phyloP scores from a whole-genome alignment of 2,329 filamentous ascomycete species.

The Fusarium nematophilum region DNA sequence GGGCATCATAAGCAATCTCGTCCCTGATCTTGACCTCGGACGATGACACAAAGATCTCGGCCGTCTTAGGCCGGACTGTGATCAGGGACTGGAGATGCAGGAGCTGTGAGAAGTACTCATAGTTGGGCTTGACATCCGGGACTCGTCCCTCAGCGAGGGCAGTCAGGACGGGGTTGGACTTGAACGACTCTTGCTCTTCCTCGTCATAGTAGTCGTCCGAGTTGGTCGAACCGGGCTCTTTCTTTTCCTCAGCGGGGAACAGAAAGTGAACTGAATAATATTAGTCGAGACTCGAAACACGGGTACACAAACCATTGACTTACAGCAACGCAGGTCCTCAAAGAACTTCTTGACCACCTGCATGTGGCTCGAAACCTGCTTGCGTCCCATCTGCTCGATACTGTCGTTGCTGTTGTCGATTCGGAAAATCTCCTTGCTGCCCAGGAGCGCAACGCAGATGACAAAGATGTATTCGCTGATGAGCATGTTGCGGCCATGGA shows the following conservation, averaged over 20 bases:
- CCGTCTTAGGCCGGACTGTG: slow-evolving; percentile 66
- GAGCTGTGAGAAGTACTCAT: slow-evolving; percentile 70
- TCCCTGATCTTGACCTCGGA: slow-evolving; percentile 63
- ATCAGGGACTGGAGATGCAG: slow-evolving; percentile 65
- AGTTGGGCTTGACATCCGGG: slow-evolving; percentile 69
- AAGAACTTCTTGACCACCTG: slow-evolving; percentile 77
- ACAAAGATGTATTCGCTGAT: slow-evolving; percentile 74
- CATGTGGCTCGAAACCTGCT: slow-evolving; percentile 78
- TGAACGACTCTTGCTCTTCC: slow-evolving; percentile 65
- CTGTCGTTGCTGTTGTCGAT: slow-evolving; percentile 58
- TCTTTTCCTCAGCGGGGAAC: slow-evolving; percentile 67
- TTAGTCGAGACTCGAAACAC: slow-evolving; percentile 11
- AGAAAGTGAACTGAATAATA: slow-evolving; percentile 66
- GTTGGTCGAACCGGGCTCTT: slow-evolving; percentile 70
- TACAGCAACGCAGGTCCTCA: slow-evolving; percentile 70
- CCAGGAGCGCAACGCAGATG: slow-evolving; percentile 52
- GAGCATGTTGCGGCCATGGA: slow-evolving; percentile 76
- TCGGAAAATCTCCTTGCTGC: slow-evolving; percentile 56
- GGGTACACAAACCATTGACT: slow-evolving; percentile 47
- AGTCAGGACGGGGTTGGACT: slow-evolving; percentile 72
- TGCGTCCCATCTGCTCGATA: slow-evolving; percentile 63
- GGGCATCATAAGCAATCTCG: slow-evolving; percentile 58
- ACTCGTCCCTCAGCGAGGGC: slow-evolving; percentile 68
- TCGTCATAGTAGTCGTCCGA: slow-evolving; percentile 63
- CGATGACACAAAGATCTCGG: slow-evolving; percentile 69